A percentile compares a stretch with the other conserved stretches of the same genome.
Conservation (phyloP, 2,329 filamentous ascomycete genomes). For the Ceratocystis diversiconidia region DNA sequence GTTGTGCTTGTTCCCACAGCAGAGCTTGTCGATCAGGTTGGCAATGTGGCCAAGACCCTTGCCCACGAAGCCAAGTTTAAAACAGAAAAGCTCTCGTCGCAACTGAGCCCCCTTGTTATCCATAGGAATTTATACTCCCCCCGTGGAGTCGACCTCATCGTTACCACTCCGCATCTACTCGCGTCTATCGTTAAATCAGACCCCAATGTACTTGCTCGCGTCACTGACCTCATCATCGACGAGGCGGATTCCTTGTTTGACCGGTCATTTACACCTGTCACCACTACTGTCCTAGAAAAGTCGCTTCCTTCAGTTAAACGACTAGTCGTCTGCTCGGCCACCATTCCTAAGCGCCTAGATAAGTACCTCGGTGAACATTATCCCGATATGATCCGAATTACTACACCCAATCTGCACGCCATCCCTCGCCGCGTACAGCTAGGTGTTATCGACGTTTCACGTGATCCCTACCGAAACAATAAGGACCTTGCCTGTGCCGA, state of each 20-base stretch:
- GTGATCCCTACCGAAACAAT: constrained; percentile 87
- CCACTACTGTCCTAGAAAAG: constrained; percentile 68
- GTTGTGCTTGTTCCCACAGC: constrained; percentile 84
- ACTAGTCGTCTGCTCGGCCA: constrained; percentile 86
- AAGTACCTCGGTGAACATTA: constrained; percentile 68
- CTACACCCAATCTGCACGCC: constrained; percentile 89
- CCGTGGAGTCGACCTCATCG: constrained; percentile 67
- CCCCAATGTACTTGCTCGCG: constrained; percentile 83
- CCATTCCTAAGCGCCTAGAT: constrained; percentile 82
- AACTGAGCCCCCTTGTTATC: constrained; percentile 63
- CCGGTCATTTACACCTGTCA: constrained; percentile 76
- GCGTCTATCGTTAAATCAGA: constrained; percentile 77
- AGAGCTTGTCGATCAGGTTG: constrained; percentile 82
- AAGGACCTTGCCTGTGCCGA: constrained; percentile 88
- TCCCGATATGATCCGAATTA: constrained; percentile 70
- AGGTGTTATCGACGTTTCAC: constrained; percentile 80
- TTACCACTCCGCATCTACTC: constrained; percentile 81
- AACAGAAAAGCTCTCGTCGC: constrained; percentile 66
- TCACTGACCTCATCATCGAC: constrained; percentile 77
- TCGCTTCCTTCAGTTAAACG: constrained; percentile 69
- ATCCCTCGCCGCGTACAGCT: constrained; percentile 91
- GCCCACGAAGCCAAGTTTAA: constrained; percentile 81
- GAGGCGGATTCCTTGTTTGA: constrained; percentile 95
- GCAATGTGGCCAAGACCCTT: constrained; percentile 62
- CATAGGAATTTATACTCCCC: constrained; percentile 70